phyloP scores from a whole-genome alignment of 1,139 yeast genomes.

The Candida mesenterica region DNA sequence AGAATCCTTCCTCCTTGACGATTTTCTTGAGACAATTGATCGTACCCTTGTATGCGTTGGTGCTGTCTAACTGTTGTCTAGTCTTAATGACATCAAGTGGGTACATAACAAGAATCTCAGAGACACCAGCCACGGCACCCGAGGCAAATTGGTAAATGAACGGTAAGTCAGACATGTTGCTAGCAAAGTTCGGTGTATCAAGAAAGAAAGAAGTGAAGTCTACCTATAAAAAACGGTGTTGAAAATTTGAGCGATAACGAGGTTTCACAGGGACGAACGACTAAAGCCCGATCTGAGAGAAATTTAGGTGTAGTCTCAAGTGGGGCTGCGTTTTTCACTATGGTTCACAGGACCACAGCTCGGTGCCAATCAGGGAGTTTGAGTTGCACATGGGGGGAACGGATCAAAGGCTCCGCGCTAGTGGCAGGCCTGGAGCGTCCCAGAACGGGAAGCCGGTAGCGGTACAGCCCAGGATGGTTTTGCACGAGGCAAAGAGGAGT shows the following conservation, averaged over 20 bases:
- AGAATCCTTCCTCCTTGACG: slow-evolving; percentile 78
- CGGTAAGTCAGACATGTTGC: slow-evolving; percentile 54
- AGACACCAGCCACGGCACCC: slow-evolving; percentile 97
- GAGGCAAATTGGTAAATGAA: slow-evolving; percentile 87
- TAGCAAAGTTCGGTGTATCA: too few species aligned
- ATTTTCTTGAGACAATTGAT: slow-evolving; percentile 81
- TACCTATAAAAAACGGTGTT: neutral
- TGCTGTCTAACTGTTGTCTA: slow-evolving; percentile 83
- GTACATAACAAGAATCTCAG: slow-evolving; percentile 96
- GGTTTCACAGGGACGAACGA: neutral
- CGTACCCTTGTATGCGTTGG: slow-evolving; percentile 75
- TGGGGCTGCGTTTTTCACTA: too few species aligned
- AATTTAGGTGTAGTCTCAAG: too few species aligned
- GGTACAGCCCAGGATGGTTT: too few species aligned
- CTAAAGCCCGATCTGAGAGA: neutral
- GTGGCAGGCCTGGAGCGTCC: too few species aligned
- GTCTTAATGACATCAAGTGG: slow-evolving; percentile 98
- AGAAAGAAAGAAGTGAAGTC: too few species aligned
- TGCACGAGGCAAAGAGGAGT: too few species aligned
- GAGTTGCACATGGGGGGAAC: neutral
- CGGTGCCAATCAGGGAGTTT: too few species aligned
- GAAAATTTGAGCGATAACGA: neutral
- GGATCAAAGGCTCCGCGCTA: too few species aligned
- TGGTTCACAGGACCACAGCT: too few species aligned
- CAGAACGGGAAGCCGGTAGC: too few species aligned